These are phyloP conservation scores for Phytophthora idaei DNA, from an alignment of 352 stramenopile genomes.

Conservation along the genomic window DNA sequence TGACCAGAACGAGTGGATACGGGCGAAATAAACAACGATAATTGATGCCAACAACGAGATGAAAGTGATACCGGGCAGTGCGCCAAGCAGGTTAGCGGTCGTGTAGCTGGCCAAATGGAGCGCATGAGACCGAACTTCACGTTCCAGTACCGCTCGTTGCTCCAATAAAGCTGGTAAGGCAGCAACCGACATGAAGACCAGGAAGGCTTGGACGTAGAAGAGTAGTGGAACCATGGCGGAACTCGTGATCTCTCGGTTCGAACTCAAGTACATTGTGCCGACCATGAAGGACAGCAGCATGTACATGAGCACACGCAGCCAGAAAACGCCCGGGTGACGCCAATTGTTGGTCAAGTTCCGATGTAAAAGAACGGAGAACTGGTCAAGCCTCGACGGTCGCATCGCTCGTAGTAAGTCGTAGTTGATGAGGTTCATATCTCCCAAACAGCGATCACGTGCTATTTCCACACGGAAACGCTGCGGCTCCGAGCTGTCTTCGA, in stretches of 20 bases:
- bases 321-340: conserved; percentile 76
- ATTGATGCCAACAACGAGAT: conserved; percentile 62
- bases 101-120: conserved; percentile 80
- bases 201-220: conserved; percentile 90
- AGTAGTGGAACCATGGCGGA: conserved; percentile 63
- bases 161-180: conserved; percentile 87
- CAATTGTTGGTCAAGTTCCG: conserved; percentile 67
- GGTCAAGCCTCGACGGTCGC: conserved; percentile 45
- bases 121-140: conserved; percentile 62
- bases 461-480: conserved; percentile 41
- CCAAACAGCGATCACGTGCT: conserved; percentile 33
- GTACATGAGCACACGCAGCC: conserved; percentile 83
- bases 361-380: conserved; percentile 62
- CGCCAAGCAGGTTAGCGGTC: conserved; percentile 71
- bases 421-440: conserved; percentile 29
- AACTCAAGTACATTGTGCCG: conserved; percentile 72
- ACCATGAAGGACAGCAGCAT: conserved; percentile 72
- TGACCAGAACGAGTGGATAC: conserved; percentile 57
- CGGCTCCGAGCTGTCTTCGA: conserved; percentile 34
- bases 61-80: conserved; percentile 65
- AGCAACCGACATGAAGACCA: conserved; percentile 93
- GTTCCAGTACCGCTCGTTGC: conserved; percentile 82
- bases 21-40: conserved; percentile 59
- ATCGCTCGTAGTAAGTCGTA: conserved; percentile 44
- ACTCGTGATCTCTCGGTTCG: conserved; percentile 46